These are phyloP conservation scores for Naegleria gruberi DNA, from an alignment of 208 protist genomes.

Conservation along the genomic window DNA sequence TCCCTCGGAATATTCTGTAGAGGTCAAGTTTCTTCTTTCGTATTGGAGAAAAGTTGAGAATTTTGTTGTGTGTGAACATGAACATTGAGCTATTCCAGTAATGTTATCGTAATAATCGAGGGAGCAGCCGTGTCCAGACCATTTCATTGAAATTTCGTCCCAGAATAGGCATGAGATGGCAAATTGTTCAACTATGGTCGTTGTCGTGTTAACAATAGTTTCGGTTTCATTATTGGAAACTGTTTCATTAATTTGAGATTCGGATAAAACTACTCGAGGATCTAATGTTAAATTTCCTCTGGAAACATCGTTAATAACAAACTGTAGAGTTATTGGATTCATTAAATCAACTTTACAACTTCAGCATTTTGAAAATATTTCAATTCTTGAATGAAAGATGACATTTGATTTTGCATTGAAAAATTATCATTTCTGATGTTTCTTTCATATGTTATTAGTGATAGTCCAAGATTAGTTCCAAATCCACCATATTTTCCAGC, in stretches of 20 bases:
- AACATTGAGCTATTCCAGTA: neutral
- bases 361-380: neutral
- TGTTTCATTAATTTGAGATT: neutral
- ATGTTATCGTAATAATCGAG: neutral
- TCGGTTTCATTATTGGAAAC: neutral
- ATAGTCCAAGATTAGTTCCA: neutral
- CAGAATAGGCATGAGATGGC: neutral
- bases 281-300: too few relatives aligned
- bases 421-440: neutral
- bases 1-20: too few relatives aligned
- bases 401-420: neutral
- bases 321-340: neutral
- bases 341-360: neutral
- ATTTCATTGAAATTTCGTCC: neutral
- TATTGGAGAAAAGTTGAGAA: neutral
- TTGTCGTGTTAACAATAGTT: neutral
- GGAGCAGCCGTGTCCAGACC: neutral
- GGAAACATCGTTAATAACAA: too few relatives aligned
- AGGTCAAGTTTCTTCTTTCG: neutral
- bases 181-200: neutral
- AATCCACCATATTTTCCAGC: neutral
- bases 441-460: neutral
- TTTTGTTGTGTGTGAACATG: neutral
- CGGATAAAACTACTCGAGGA: neutral
- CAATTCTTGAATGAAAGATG: neutral